Evolutionary conservation across 371 early-diverging fungal species (phyloP), one percentile per base, ranked within the genome.

Genomic region (Caulochytrium protostelioides): DNA sequence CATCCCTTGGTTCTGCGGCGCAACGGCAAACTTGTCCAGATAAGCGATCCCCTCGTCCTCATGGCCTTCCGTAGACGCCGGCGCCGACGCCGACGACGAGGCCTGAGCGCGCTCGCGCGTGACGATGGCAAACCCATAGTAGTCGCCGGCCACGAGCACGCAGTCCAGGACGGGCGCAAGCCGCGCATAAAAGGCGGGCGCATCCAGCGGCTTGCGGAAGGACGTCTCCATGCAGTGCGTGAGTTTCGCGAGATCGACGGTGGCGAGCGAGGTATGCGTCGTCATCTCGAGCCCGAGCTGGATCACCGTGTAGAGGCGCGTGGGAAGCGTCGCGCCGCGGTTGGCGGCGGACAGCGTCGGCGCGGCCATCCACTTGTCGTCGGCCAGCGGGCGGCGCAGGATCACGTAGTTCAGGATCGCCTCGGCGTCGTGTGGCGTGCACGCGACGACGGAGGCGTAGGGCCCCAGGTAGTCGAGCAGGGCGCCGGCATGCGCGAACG

Each of bases 1-100:
- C 22, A 79, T 76, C 6, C 92, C 92, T 52, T 87, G 89, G 28
- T 65, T 70, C 9, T 62, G 62, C 2, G 90, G 90, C 0, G 70
- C 66, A 14, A 89, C 81, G 1, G 83, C 82, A 57, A 87, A 86
- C 48, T 91, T 91, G 57, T 91, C 92, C 15, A 91, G 51, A 42
- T 91, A 91, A 20, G 49, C 42, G 7, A 52, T 19, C 2, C 18
- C 26, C 7, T 16, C 19, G 15, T 6, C 21, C 10, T 40, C 35
- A 15, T n/a, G n/a, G 38, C 37, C 6, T 27, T 18, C 16, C 9
- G 29, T 12, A 1, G 30, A 1, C 12, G 8, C 20, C 1, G 38
- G 22, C 1, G 43, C 18, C 14, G 31, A 20, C 4, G 33, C n/a
- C 28, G 47, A 41, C n/a, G 39, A 39, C 10, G 34, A 42, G 2